Conservation (phyloP, 139 green algal species). For the Chlorella sp. region DNA sequence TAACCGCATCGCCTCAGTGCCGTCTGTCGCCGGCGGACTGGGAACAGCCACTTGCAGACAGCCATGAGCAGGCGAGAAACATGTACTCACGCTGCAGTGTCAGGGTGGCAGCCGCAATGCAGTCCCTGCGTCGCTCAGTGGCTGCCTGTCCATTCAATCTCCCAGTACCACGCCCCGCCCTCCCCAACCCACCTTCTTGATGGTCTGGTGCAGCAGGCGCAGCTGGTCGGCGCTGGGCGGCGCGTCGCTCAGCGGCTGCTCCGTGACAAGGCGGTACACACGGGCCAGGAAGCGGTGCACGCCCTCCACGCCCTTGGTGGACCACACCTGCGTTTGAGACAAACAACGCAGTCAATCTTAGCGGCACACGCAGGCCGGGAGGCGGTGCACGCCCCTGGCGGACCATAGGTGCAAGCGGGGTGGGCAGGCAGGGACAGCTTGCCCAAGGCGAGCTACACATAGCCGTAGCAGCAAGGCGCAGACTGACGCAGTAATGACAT, state of each 20-base stretch:
- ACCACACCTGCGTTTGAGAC: conserved; percentile 85
- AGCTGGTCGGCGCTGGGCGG: conserved; percentile 78
- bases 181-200: conserved; percentile 81
- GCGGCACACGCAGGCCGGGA: no score
- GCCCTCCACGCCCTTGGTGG: conserved; percentile 91
- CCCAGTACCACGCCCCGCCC: not conserved
- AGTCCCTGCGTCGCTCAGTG: no score
- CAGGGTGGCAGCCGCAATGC: not conserved
- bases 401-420: not conserved
- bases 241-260: conserved; percentile 19
- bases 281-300: conserved; percentile 96
- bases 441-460: not conserved
- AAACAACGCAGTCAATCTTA: not conserved
- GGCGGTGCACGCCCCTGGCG: no score
- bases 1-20: no score
- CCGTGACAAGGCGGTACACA: conserved; percentile 80
- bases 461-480: no score
- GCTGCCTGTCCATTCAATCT: no score
- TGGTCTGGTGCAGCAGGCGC: conserved; percentile 82
- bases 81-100: no score
- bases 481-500: no score
- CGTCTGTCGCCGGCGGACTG: no score
- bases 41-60: no score
- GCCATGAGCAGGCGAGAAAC: no score
- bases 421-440: not conserved